Base-by-base conservation (phyloP, 345 rosid genomes). In the Hibiscus syriacus region DNA sequence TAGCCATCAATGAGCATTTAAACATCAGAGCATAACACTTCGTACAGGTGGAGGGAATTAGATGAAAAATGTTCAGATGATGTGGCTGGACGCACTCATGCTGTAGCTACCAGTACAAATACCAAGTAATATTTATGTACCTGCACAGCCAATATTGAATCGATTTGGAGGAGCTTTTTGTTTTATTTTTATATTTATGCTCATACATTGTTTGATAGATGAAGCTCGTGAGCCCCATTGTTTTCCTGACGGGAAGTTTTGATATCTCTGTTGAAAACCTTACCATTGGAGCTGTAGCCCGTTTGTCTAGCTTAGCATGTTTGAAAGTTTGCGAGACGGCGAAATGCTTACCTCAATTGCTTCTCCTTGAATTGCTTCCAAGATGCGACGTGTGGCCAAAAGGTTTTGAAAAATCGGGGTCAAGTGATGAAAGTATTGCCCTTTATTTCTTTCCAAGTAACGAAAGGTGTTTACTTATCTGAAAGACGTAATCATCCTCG, bases 261-360 rank as follows among this genome's bases (percentile, higher is more conserved):
- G 59, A 73, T 69, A 26, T 83, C 9, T 43, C 20, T 53, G 43
- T 72, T 19, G 69, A 50, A 53, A 68, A 70, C 7, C 64, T 26
- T 62, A 39, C 76, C 62, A 70, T 70, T 57, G 78, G 79, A 46
- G 74, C 85, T 11, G 71, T 74, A 63, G 92, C 89, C 32, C 94
- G 89, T 77, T 20, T 89, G 68, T 92, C 98, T 45, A 68, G 52
- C 68, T 69, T 83, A 48, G 94, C 98, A 12, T 82, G 89, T 76
- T 25, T 45, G 57, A 75, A 14, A 75, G 98, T 75, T 23, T 39
- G 66, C 29, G 82, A 80, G 39, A 83, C 67, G 58, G 87, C 90
- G 46, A 75, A 66, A 14, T 75, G 77, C 34, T 75, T 89, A 20
- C 81, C 83, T 4, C n/a, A 23, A 19, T 38, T 52, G 39, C 86